Evolutionary conservation across 2,329 filamentous ascomycete species (phyloP).

Genomic region (Chaetomiaceae sp.): DNA sequence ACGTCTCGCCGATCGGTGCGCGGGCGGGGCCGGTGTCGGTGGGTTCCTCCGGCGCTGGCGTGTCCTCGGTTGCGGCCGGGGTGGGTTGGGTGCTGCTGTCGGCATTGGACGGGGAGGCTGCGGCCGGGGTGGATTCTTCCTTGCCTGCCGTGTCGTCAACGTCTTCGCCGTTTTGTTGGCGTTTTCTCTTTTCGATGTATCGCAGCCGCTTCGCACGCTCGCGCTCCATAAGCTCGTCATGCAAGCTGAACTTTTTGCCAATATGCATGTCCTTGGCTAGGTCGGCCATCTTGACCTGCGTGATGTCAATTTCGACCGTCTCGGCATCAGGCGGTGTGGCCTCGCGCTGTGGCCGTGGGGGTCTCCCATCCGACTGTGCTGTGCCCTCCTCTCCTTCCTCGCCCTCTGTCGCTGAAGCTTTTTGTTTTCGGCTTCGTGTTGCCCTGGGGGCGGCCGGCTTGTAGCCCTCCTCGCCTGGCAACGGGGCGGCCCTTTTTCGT

Average conservation of each 20-base stretch:
- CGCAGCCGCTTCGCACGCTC: conserved; percentile 44
- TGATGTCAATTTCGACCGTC: conserved; percentile 57
- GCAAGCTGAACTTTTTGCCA: conserved; percentile 70
- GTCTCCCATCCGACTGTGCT: conserved; percentile 21
- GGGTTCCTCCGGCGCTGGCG: conserved; percentile 13
- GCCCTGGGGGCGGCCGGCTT: conserved; percentile 11
- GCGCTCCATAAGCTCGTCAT: conserved; percentile 66
- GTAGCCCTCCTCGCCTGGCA: conserved; percentile 19
- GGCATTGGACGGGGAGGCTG: background rate
- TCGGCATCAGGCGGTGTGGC: conserved; percentile 61
- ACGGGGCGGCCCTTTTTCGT: conserved; percentile 21
- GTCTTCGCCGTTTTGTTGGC: conserved; percentile 27
- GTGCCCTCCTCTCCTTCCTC: conserved; percentile 21
- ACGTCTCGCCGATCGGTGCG: conserved; percentile 36
- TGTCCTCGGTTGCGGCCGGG: conserved; percentile 11
- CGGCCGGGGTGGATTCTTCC: conserved; percentile 12
- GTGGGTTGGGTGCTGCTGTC: background rate
- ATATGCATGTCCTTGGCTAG: conserved; percentile 64
- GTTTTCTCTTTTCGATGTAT: conserved; percentile 37
- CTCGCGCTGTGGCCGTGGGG: conserved; percentile 38
- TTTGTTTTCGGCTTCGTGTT: conserved; percentile 19
- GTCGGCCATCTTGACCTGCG: conserved; percentile 66
- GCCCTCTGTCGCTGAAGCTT: conserved; percentile 4
- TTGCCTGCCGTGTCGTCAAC: conserved; percentile 19
- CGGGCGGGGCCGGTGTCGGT: background rate